Evolutionary conservation across 352 stramenopile genomes (phyloP), one percentile per base, ranked within the genome.

Genomic region (Phytophthora fragariaefolia): DNA sequence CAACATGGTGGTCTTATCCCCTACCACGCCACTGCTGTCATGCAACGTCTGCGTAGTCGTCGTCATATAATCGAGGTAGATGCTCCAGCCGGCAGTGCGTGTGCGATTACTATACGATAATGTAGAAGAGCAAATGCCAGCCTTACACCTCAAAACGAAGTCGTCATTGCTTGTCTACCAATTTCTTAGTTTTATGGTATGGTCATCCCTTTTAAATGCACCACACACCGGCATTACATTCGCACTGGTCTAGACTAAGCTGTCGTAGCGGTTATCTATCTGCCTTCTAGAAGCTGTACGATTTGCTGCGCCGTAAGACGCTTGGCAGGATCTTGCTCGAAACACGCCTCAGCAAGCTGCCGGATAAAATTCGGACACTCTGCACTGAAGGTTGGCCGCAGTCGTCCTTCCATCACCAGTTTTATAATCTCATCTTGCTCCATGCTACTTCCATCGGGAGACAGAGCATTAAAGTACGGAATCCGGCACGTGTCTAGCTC

Each of bases 291-390:
- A 8, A 87, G 59, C 58, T 80, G 62, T n/a, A 85, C 74, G 34
- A 87, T 63, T 48, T 80, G 58, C 26, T 69, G 61, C 0, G 71
- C 76, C 4, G 71, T 71, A 7, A 77, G 79, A 18, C 79, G 71
- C 18, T 65, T 59, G 15, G 52, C 49, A 0, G 79, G 74, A 47
- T 85, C 64, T 18, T 77, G 69, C 26, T 87, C 61, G 10, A 80
- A 73, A 18, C 79, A 87, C 4, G 61, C 57, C 17, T 69, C 66
- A 4, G 71, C 76, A 0, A 85, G 57, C 10, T 82, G 68, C 17
- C 57, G 68, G 36, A 87, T 82, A 20, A 69, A 77, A 2, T 55
- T 43, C 12, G 83, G 81, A 34, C 79, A 91, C 6, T 73, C 32
- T 2, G 49, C 51, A 3, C 45, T 79, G 58, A 87, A 87, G 22